phyloP scores from a whole-genome alignment of 1,284 basidiomycete species.

The Spongispora temasekensis region DNA sequence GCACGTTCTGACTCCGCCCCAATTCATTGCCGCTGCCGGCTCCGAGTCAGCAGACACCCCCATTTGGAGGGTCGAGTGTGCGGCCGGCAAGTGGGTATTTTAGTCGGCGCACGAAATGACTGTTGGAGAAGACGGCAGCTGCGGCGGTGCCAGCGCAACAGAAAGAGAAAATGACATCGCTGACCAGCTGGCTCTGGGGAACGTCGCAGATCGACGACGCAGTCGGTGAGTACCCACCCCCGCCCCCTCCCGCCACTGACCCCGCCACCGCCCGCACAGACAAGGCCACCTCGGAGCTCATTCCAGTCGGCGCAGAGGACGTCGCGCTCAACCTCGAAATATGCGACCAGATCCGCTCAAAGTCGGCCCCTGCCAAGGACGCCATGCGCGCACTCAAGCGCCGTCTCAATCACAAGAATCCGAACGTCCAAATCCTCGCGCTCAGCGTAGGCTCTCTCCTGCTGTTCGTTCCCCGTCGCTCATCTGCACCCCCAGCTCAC shows the following conservation, averaged over 20 bases:
- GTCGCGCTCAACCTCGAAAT: conserved; percentile 95
- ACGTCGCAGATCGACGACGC: conserved; percentile 76
- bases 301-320: conserved; percentile 83
- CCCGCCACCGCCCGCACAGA: conserved; percentile 46
- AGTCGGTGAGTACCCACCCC: conserved; percentile 58
- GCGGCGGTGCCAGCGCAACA: conserved; percentile 23
- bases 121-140: conserved; percentile 20
- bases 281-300: conserved; percentile 88
- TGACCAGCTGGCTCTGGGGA: conserved; percentile 72
- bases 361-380: conserved; percentile 82
- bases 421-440: conserved; percentile 90
- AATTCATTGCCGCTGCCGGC: conserved; percentile 25
- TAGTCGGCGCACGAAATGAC: conserved; percentile 25
- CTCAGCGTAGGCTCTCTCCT: conserved; percentile 61
- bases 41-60: conserved; percentile 21
- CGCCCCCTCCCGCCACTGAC: background rate
- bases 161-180: conserved; percentile 41
- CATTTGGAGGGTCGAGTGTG: background rate
- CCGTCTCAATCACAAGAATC: conserved; percentile 91
- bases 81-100: conserved; percentile 5
- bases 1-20: conserved; percentile 38
- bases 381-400: conserved; percentile 90
- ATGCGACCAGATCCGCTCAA: conserved; percentile 95
- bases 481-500: conserved; percentile 58
- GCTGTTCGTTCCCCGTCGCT: conserved; percentile 10